Base-by-base conservation (phyloP, 2,329 filamentous ascomycete genomes). In the Ophiostoma tasmaniense region DNA sequence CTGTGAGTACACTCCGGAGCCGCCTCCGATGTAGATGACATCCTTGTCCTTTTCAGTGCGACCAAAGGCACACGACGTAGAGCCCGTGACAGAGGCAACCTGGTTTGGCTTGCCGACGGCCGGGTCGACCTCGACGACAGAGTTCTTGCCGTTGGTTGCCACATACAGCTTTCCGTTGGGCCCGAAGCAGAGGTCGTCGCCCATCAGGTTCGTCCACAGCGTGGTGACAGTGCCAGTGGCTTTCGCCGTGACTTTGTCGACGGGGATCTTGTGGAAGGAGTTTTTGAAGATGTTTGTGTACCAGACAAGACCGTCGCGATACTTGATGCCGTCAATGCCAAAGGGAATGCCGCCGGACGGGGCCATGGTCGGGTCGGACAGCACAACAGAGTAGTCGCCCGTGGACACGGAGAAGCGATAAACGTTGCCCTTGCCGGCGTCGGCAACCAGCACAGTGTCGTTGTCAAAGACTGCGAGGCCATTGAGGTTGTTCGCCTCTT, bases 21-120 rank as follows among this genome's bases (percentile, higher is more conserved):
- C 72, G 13, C 71, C 75, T 2, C 75, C 74, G 0, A 77, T 75
- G 67, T 77, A 77, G 1, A 73, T 72, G 2, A 75, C 73, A 66
- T 76, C 73, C 68, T 72, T 74, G 66, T 77, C 76, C 50, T 68
- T 73, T 37, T 75, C 75, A 2, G 73, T 74, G 61, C 76, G 70
- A 1, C 76, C 76, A 70, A 77, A 76, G 0, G 73, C 75, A 55
- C 76, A 77, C 52, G 73, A 73, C 4, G 76, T 77, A 17, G 73
- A 74, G 3, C 75, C 76, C 1, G 71, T 73, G 4, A 78, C 74
- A 1, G 52, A 73, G 13, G 50, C 11, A 22, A 55, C 50, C 22
- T 55, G 50, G 50, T 55, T 25, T 2, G 50, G 50, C n/a, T 55
- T 55, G n/a, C 50, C 50, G 11, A 55, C 50, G 13, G 50, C 11